Evolutionary conservation across 495 filamentous ascomycete species (phyloP), one percentile per base, ranked within the genome.

Genomic region (Filosporella fistucella): DNA sequence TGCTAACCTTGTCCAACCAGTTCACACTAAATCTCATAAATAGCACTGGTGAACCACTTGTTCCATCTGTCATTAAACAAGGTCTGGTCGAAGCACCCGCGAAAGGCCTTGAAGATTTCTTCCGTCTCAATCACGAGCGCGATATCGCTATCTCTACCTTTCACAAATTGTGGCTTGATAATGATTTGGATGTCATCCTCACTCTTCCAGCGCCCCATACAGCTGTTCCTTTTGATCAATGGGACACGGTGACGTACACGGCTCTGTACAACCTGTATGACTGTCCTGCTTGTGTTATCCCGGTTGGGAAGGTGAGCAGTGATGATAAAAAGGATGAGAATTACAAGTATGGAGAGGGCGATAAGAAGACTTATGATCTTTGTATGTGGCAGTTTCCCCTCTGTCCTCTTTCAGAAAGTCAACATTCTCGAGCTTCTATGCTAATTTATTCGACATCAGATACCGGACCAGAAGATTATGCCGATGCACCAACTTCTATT

Each of bases 201-300:
- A 62, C 61, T 55, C 61, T 58, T 11, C 48, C 62, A 2, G 62
- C 62, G 51, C 60, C 64, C 18, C 64, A 67, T 45, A 56, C 60
- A n/a, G 51, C 62, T 0, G 45, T 63, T 7, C 62, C 64, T 2
- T 52, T 60, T 21, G 55, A 57, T 25, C 42, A 44, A 17, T 65
- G 60, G 45, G 56, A 51, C 21, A 58, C 53, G 45, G 54, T 57
- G 10, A 55, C 58, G 9, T 67, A 67, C 33, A 67, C 64, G 4
- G 55, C 55, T 39, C 47, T 67, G 51, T 67, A 58, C 57, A 67
- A 65, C 43, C 36, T 30, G 22, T 25, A 47, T 20, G 50, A 53
- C 20, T 53, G 33, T 41, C 50, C 57, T 2, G 57, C 44, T 22
- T 35, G 40, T n/a, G 44, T 56, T 2, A 40, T 59, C 18, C 56